A percentile compares a stretch with the other conserved stretches of the same genome.
phyloP scores from a whole-genome alignment of 2,329 filamentous ascomycete genomes.

The Aspergillus fumigatus region DNA sequence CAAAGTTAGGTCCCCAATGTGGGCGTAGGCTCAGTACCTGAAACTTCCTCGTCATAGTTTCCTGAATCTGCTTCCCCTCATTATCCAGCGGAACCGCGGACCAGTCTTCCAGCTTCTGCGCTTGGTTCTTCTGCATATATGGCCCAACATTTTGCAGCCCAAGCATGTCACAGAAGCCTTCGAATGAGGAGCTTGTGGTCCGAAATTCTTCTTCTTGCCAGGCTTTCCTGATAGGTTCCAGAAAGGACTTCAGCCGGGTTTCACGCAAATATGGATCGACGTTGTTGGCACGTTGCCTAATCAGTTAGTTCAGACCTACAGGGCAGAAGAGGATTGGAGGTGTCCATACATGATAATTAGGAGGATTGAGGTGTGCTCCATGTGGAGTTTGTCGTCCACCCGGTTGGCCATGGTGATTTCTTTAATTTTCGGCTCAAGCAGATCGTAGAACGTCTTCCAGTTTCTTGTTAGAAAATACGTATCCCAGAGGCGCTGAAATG shows the following conservation, averaged over 20 bases:
- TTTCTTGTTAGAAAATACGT: constrained; percentile 20
- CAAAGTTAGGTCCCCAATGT: neutral
- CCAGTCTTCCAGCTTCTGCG: constrained; percentile 79
- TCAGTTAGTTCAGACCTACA: constrained; percentile 11
- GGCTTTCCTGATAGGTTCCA: constrained; percentile 73
- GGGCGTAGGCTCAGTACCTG: constrained; percentile 46
- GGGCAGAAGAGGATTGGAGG: neutral
- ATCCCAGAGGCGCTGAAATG: neutral
- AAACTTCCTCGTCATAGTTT: constrained; percentile 70
- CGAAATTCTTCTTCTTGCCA: constrained; percentile 73
- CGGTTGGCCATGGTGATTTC: constrained; percentile 68
- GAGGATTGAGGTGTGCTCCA: constrained; percentile 83
- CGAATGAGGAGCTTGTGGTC: constrained; percentile 66
- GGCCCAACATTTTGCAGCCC: constrained; percentile 74
- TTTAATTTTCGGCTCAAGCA: constrained; percentile 76
- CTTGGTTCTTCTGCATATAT: constrained; percentile 69
- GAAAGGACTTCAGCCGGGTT: constrained; percentile 67
- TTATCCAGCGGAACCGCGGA: constrained; percentile 69
- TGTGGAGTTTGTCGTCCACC: constrained; percentile 75
- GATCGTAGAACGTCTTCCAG: constrained; percentile 70
- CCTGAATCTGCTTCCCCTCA: constrained; percentile 74
- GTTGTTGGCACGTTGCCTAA: constrained; percentile 71
- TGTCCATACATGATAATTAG: constrained; percentile 74
- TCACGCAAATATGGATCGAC: constrained; percentile 69
- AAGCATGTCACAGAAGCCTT: constrained; percentile 73